Evolutionary conservation across 1,284 basidiomycete genomes (phyloP).

Genomic region (Tranzscheliella williamsii): DNA sequence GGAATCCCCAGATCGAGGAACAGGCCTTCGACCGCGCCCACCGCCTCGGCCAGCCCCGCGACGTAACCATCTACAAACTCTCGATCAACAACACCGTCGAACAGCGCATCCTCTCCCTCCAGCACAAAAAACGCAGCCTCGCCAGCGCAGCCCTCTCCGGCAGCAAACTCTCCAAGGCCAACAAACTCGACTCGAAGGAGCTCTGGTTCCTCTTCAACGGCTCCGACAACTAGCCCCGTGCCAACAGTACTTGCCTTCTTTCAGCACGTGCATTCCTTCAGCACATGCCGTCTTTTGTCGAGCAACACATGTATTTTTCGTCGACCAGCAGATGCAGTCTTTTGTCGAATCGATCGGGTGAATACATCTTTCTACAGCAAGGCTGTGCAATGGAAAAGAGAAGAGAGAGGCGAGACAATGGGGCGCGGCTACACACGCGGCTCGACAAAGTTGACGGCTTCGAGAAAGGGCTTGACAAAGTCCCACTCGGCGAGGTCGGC

Average conservation of each 20-base stretch:
- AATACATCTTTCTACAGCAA: no score
- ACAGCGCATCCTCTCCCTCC: constrained; percentile 76
- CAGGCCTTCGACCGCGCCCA: constrained; percentile 94
- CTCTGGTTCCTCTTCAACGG: constrained; percentile 41
- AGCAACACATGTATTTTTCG: no score
- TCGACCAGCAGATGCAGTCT: no score
- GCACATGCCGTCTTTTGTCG: no score
- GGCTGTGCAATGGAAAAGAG: no score
- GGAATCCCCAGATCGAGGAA: constrained; percentile 68
- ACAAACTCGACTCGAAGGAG: constrained; percentile 52
- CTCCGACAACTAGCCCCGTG: no score
- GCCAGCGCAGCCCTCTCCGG: constrained; percentile 84
- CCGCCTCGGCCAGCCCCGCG: constrained; percentile 80
- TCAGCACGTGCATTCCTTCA: no score
- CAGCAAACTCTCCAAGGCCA: constrained; percentile 76
- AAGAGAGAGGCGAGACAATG: neutral
- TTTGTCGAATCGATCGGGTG: no score
- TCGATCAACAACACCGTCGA: constrained; percentile 87
- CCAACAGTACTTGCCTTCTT: no score
- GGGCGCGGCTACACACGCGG: neutral
- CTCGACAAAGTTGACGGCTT: constrained; percentile 5
- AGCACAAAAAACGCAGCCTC: constrained; percentile 77
- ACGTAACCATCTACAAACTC: constrained; percentile 91
- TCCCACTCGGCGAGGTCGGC: constrained; percentile 1
- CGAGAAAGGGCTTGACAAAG: constrained; percentile 3